phyloP scores from a whole-genome alignment of 352 stramenopile species.

The Saprolegnia parasitica region DNA sequence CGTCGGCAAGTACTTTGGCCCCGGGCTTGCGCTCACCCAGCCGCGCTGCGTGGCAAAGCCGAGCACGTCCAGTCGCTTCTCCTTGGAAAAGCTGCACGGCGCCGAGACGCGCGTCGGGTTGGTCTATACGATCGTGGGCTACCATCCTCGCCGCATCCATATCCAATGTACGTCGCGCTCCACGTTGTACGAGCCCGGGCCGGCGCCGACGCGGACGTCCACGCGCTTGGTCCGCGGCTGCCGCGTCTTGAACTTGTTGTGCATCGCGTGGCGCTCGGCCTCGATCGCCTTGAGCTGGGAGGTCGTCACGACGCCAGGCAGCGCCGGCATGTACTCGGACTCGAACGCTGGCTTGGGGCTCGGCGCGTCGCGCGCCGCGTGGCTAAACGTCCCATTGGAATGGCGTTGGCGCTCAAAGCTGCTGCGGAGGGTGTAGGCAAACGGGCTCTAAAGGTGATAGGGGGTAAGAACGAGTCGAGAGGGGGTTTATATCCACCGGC shows the following conservation, averaged over 20 bases:
- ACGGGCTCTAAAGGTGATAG: neutral
- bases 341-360: neutral
- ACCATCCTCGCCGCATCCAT: neutral
- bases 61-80: neutral
- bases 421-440: neutral
- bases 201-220: neutral
- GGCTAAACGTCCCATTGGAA: neutral
- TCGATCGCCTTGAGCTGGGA: neutral
- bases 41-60: neutral
- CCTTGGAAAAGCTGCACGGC: neutral
- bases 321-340: neutral
- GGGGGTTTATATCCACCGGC: neutral
- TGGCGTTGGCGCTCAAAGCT: neutral
- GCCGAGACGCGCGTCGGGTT: neutral
- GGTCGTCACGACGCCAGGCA: constrained; percentile 3
- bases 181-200: constrained; percentile 11
- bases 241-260: neutral
- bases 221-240: neutral
- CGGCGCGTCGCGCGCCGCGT: neutral
- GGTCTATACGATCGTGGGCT: neutral
- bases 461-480: too few species aligned
- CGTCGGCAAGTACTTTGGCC: neutral
- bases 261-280: neutral
- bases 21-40: neutral
- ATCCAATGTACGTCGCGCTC: neutral